phyloP scores from a whole-genome alignment of 2,329 filamentous ascomycete genomes.

The Cercospora sp. region DNA sequence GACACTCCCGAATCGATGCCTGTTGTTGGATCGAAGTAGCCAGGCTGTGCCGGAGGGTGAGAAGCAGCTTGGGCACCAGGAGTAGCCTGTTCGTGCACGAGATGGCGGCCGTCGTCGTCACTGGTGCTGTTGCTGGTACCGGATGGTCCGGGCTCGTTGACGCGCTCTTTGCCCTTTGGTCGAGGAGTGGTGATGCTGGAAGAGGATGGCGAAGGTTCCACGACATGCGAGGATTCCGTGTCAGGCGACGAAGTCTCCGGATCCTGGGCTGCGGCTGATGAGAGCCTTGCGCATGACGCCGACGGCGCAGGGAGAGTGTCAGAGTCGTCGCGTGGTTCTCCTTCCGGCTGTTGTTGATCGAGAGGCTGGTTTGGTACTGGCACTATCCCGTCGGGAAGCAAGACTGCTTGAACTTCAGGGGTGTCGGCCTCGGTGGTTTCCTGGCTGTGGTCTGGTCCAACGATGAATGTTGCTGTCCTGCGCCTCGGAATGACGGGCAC shows the following conservation, averaged over 20 bases:
- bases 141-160: not conserved
- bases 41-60: not conserved
- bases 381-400: not conserved
- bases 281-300: not conserved
- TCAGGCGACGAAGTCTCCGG: too few species aligned
- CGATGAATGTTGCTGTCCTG: not conserved
- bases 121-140: not conserved
- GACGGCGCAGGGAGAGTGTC: not conserved
- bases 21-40: conserved; percentile 1
- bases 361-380: not conserved
- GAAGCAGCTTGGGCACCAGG: not conserved
- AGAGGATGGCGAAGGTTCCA: not conserved
- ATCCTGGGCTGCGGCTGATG: not conserved
- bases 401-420: not conserved
- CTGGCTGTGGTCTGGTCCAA: not conserved
- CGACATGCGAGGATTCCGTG: not conserved
- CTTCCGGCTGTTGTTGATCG: not conserved
- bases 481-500: not conserved
- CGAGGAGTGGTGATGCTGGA: not conserved
- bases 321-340: not conserved
- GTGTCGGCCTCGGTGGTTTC: not conserved
- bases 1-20: conserved; percentile 3
- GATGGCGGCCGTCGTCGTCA: not conserved
- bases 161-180: not conserved
- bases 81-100: not conserved